Evolutionary conservation across 2,329 filamentous ascomycete genomes (phyloP).

Genomic region (Exophiala viscosa): DNA sequence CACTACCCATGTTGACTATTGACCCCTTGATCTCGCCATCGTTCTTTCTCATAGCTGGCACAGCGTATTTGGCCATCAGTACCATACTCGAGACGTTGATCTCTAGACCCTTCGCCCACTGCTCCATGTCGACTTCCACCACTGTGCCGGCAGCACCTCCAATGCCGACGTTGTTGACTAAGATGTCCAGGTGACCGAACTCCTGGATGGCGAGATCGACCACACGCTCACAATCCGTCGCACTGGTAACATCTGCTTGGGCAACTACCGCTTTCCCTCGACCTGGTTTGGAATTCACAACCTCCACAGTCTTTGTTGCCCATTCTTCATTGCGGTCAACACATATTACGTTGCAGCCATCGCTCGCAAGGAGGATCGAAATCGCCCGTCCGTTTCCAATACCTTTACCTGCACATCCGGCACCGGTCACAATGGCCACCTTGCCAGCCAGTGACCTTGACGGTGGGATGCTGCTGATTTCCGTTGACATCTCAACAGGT

Average conservation of each 20-base stretch:
- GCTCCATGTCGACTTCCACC: slow-evolving; percentile 56
- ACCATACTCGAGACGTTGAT: slow-evolving; percentile 65
- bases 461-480: slow-evolving; percentile 4
- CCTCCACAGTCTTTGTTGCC: slow-evolving; percentile 52
- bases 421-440: slow-evolving; percentile 56
- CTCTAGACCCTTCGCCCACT: slow-evolving; percentile 56
- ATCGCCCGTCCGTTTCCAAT: slow-evolving; percentile 60
- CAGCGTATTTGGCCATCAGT: slow-evolving; percentile 58
- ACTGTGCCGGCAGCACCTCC: slow-evolving; percentile 57
- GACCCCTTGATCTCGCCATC: slow-evolving; percentile 35
- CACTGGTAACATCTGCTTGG: slow-evolving; percentile 53
- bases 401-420: slow-evolving; percentile 53
- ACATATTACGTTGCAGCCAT: slow-evolving; percentile 58
- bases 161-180: slow-evolving; percentile 63
- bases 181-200: slow-evolving; percentile 58
- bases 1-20: slow-evolving; percentile 61
- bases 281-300: slow-evolving; percentile 42
- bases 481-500: neutral
- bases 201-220: slow-evolving; percentile 40
- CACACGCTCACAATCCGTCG: slow-evolving; percentile 48
- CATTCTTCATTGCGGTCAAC: slow-evolving; percentile 50
- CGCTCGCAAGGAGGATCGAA: slow-evolving; percentile 57
- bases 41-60: slow-evolving; percentile 59
- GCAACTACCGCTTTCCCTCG: slow-evolving; percentile 43
- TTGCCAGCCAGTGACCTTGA: slow-evolving; percentile 15